These are phyloP conservation scores for Beta macrorhiza DNA, from an alignment of 179 eudicot species.

Conservation along the genomic window DNA sequence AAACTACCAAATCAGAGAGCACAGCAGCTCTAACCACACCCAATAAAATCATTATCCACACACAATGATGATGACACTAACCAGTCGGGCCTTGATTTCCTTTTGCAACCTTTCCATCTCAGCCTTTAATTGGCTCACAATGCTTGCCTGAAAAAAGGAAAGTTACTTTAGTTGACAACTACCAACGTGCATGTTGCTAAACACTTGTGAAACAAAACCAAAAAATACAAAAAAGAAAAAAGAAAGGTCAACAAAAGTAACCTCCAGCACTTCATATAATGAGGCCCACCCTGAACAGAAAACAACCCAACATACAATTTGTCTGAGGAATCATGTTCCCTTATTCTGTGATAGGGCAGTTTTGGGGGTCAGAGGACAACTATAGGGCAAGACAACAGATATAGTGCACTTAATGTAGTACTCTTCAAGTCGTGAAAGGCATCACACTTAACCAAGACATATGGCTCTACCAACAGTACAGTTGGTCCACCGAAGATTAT, in stretches of 20 bases:
- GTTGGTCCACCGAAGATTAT: background rate
- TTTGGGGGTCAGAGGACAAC: background rate
- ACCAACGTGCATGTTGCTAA: conserved; percentile 4
- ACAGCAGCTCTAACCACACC: background rate
- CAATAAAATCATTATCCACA: background rate
- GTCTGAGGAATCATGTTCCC: background rate
- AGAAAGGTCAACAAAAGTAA: background rate
- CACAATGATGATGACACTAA: conserved; percentile 42
- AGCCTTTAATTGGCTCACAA: conserved; percentile 70
- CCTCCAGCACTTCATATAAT: background rate
- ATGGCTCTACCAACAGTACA: background rate
- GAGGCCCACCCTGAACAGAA: background rate
- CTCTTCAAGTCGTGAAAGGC: background rate
- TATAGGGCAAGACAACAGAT: background rate
- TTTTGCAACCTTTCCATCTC: conserved; percentile 75
- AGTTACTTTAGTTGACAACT: conserved; percentile 13
- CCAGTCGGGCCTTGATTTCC: conserved; percentile 75
- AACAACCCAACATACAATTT: background rate
- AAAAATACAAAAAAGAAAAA: background rate
- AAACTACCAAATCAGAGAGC: background rate
- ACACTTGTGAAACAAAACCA: background rate
- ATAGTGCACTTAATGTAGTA: background rate
- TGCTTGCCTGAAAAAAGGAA: conserved; percentile 54
- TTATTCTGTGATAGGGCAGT: background rate
- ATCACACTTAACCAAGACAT: background rate